Evolutionary conservation across 345 rosid species (phyloP), one percentile per base, ranked within the genome.

Genomic region (Anastatica hierochuntica): DNA sequence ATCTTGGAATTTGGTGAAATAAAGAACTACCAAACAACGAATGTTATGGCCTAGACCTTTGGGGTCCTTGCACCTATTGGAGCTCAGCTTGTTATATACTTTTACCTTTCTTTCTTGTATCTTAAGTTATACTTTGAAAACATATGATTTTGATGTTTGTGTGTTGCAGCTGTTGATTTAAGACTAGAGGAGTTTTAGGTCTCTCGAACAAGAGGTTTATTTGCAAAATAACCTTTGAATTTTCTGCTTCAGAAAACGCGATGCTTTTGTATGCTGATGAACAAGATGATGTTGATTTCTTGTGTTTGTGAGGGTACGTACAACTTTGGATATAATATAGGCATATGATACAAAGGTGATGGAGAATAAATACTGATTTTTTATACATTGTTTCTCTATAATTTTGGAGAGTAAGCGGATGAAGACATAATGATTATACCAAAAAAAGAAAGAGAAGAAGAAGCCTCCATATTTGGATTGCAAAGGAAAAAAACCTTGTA

Each of bases 1-100:
- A 63, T 90, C 29, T 56, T 90, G 63, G 92, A 90, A 68, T 87
- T 84, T 23, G 98, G 96, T 56, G 79, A 60, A 39, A 62, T 33
- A 6, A 71, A 65, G 60, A 68, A 87, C 24, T 92, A 92, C 10
- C 74, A 72, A 69, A 74, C 62, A 41, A 73, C 75, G 7, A 75
- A 87, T 12, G 87, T 96, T 41, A 90, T 90, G 98, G 85, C 96
- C 44, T 74, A 82, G 26, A 87, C 98, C 0, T 96, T 90, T 2
- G 98, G 98, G 40, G 69, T 90, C 62, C 87, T 96, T 0, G 95
- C 77, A 18, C 96, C 92, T 34, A 78, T 80, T 60, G 96, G 87
- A 69, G 92, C 89, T 66, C 72, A 84, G 92, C 96, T 88, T 62
- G 10, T 27, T 11, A 12, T 41, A 53, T 40, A 20, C 14, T 13